phyloP scores from a whole-genome alignment of 176 grass and related monocot species.

The Melocanna baccifera region DNA sequence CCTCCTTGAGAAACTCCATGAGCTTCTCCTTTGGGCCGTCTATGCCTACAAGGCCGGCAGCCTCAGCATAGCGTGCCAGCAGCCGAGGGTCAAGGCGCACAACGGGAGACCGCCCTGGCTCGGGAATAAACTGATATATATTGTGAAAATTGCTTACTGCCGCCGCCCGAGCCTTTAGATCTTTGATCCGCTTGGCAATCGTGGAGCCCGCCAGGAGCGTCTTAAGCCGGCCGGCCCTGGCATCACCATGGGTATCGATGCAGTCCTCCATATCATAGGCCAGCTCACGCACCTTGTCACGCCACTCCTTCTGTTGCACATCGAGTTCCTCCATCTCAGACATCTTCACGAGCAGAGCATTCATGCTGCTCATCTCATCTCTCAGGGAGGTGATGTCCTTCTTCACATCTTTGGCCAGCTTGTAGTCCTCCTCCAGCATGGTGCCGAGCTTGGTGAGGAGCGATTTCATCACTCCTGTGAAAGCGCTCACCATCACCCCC shows the following conservation, averaged over 20 bases:
- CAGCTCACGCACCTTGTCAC: too few species aligned
- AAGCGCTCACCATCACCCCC: neutral
- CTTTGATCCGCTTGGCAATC: neutral
- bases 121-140: neutral
- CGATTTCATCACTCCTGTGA: neutral
- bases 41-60: too few species aligned
- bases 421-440: neutral
- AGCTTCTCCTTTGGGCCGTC: too few species aligned
- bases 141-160: neutral
- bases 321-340: neutral
- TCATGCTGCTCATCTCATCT: slow-evolving; percentile 32
- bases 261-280: too few species aligned
- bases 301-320: too few species aligned
- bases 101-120: too few species aligned
- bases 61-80: too few species aligned
- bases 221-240: neutral
- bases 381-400: neutral
- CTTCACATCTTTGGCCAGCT: neutral
- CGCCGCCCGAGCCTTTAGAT: neutral
- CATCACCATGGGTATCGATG: neutral
- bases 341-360: slow-evolving; percentile 3
- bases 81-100: too few species aligned
- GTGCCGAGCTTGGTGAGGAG: slow-evolving; percentile 6
- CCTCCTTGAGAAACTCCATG: too few species aligned
- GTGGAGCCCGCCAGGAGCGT: neutral